Conservation (phyloP, 805 yeast genomes). For the Candida chauliodis region DNA sequence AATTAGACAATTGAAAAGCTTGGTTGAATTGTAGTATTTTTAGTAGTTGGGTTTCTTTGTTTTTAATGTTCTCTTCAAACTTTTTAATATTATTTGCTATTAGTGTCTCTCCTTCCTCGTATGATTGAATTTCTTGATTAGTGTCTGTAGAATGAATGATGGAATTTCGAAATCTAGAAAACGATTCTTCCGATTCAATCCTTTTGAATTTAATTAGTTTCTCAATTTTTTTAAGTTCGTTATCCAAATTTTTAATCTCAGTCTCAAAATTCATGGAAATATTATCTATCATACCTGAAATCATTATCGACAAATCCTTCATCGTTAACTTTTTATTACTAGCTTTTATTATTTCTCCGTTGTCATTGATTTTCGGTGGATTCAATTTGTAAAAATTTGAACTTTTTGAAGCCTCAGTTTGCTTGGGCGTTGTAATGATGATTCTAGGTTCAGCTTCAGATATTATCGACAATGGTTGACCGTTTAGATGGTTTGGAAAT, state of each 20-base stretch:
- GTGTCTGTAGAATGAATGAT: conserved; percentile 26
- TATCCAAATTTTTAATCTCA: conserved; percentile 39
- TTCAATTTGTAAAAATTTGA: conserved; percentile 21
- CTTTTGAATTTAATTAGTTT: conserved; percentile 53
- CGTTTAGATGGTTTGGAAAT: neutral
- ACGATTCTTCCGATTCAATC: conserved; percentile 35
- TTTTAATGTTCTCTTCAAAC: conserved; percentile 2
- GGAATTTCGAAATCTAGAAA: conserved; percentile 23
- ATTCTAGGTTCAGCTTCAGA: conserved; percentile 32
- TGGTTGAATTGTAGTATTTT: conserved; percentile 37
- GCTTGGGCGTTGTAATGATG: neutral
- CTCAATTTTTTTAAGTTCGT: conserved; percentile 39
- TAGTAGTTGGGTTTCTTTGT: conserved; percentile 21
- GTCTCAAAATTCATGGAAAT: conserved; percentile 53
- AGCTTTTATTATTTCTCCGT: conserved; percentile 23
- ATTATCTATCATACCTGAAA: conserved; percentile 43
- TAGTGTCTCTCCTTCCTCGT: conserved; percentile 24
- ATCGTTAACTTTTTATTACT: conserved; percentile 22
- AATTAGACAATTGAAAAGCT: conserved; percentile 41
- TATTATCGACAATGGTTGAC: conserved; percentile 28
- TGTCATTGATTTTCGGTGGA: conserved; percentile 32
- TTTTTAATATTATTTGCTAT: conserved; percentile 12
- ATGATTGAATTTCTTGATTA: conserved; percentile 16
- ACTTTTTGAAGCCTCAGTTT: neutral
- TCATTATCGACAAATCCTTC: conserved; percentile 33